Base-by-base conservation (phyloP, 176 grass and related monocot species). In the Rhynchospora tenuis region DNA sequence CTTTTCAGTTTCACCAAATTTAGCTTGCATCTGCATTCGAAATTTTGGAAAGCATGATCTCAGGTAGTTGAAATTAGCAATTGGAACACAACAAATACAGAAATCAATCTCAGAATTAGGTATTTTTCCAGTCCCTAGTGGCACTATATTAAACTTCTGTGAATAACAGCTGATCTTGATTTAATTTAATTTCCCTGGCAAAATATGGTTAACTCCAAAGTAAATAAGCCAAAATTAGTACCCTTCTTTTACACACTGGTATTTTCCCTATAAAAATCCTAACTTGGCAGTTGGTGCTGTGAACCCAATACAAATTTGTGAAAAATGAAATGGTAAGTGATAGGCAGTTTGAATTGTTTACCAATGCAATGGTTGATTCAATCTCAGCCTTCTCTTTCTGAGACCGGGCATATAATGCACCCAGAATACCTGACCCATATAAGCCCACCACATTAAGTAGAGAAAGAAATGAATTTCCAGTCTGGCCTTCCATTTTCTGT, bases 351-450 rank as follows among this genome's bases (percentile, higher is more conserved):
- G 91, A 84, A 88, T 90, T 81, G 59, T 88, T 96, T 96, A 99
- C 97, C 87, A 89, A 92, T 89, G 91, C 89, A 68, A 99, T 83
- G 79, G 66, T 82, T 13, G 88, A 92, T 89, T 99, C 47, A 82
- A 92, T 81, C 45, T 85, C 88, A 81, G 84, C 81, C 90, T 92
- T 94, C 87, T 96, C 97, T 85, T 94, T 89, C 78, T 52, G 88
- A 87, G 93, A 93, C 69, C 86, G 90, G 50, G 81, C 91, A 57
- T 99, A 99, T 73, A 99, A 80, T 78, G 88, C 97, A 89, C 89
- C 97, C 79, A 99, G 88, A 85, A 94, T 87, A 72, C 97, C 97
- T 0, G 91, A 90, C 78, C 83, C 91, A 84, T 86, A 64, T 86
- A 99, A 89, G 62, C 82, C 93, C 84, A 96, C 42, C 63, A 31